Evolutionary conservation across 2,329 filamentous ascomycete species (phyloP).

Genomic region (Xylariaceae sp.): DNA sequence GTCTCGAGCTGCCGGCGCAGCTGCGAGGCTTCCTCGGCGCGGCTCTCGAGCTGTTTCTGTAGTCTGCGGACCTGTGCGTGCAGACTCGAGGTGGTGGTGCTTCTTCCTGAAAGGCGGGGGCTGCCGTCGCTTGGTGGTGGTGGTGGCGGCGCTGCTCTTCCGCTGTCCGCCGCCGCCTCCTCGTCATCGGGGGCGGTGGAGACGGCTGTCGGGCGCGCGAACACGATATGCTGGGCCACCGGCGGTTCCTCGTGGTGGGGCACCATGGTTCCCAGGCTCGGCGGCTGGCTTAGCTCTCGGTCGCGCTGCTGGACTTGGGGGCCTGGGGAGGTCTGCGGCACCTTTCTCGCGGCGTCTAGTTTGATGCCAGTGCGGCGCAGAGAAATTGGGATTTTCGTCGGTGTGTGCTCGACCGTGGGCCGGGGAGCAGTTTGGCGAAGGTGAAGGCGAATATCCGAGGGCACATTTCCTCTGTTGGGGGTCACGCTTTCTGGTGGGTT

Average conservation of each 20-base stretch:
- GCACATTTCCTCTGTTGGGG: background rate
- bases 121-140: too few species aligned
- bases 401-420: slow-evolving; percentile 6
- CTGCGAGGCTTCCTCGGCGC: slow-evolving; percentile 49
- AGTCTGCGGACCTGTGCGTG: slow-evolving; percentile 54
- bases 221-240: slow-evolving; percentile 43
- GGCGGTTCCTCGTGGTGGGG: slow-evolving; percentile 42
- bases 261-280: slow-evolving; percentile 44
- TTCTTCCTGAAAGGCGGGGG: too few species aligned
- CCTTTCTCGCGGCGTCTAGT: slow-evolving; percentile 22
- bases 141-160: too few species aligned
- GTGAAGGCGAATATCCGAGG: slow-evolving; percentile 4
- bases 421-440: background rate
- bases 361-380: slow-evolving; percentile 20
- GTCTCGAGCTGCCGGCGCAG: slow-evolving; percentile 51
- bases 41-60: slow-evolving; percentile 49
- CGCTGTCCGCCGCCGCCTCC: slow-evolving; percentile 31
- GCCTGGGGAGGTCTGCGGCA: slow-evolving; percentile 14
- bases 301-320: slow-evolving; percentile 20
- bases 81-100: slow-evolving; percentile 44
- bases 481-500: slow-evolving; percentile 6
- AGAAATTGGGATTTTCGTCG: slow-evolving; percentile 17
- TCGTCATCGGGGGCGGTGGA: slow-evolving; percentile 21
- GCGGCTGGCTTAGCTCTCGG: slow-evolving; percentile 27
- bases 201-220: slow-evolving; percentile 38